Evolutionary conservation across 495 filamentous ascomycete species (phyloP).

Genomic region (Cercophora scortea): DNA sequence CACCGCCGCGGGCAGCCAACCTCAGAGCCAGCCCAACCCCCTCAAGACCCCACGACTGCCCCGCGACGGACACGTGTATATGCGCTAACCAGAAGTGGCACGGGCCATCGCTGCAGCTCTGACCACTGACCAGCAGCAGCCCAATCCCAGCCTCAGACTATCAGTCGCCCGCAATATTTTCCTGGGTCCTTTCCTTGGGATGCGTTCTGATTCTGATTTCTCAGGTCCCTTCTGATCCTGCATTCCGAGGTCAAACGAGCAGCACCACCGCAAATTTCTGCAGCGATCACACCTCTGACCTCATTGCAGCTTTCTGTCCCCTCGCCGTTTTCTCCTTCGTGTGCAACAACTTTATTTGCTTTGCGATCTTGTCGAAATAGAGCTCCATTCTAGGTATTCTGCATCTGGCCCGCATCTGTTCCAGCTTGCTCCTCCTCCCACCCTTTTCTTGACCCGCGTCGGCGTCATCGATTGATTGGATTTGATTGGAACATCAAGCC

Average conservation of each 20-base stretch:
- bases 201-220: too few species aligned
- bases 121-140: background rate
- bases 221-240: background rate
- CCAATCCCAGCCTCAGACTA: constrained; percentile 14
- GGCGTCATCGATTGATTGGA: too few species aligned
- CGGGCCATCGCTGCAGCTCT: background rate
- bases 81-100: constrained; percentile 2
- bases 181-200: background rate
- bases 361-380: too few species aligned
- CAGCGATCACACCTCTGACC: background rate
- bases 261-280: constrained; percentile 1
- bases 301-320: background rate
- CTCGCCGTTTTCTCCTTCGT: background rate
- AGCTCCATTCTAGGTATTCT: too few species aligned
- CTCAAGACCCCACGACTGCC: background rate
- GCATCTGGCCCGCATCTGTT: too few species aligned
- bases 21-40: too few species aligned
- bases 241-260: background rate
- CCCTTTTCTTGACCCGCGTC: too few species aligned
- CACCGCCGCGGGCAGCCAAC: too few species aligned
- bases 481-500: too few species aligned
- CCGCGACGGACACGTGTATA: constrained; percentile 12
- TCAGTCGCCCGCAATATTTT: background rate
- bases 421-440: too few species aligned
- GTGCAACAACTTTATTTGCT: background rate